Conservation (phyloP, 768 basidiomycete species). For the Mycena belliarum region DNA sequence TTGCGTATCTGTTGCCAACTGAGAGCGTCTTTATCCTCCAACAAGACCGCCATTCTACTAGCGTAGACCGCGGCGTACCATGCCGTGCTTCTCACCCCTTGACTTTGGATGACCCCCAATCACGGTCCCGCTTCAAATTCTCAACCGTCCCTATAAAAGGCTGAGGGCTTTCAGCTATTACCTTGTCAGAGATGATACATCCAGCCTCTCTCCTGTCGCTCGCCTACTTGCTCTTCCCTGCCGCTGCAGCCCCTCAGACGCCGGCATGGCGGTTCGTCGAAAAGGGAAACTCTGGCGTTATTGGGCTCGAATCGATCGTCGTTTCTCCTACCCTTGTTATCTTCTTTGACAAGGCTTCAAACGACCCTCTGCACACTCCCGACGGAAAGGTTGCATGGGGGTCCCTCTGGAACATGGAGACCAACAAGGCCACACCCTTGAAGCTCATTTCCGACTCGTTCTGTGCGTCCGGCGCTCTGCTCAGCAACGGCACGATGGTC, state of each 20-base stretch:
- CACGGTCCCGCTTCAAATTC: background rate
- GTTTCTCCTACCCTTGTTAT: conserved; percentile 25
- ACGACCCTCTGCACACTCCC: conserved; percentile 44
- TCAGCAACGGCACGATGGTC: conserved; percentile 61
- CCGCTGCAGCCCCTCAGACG: background rate
- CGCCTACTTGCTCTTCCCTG: conserved; percentile 10
- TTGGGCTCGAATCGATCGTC: conserved; percentile 23
- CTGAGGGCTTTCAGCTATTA: background rate
- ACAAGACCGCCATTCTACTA: too few species aligned
- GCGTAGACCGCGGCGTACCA: background rate
- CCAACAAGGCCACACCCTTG: conserved; percentile 51
- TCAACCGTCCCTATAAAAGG: background rate
- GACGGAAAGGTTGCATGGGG: conserved; percentile 54
- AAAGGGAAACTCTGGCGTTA: conserved; percentile 12
- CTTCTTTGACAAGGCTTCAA: conserved; percentile 58
- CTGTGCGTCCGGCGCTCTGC: conserved; percentile 51
- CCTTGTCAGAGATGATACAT: conserved; percentile 12
- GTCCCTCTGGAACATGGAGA: conserved; percentile 48
- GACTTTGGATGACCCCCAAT: background rate
- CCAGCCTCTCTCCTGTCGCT: conserved; percentile 7
- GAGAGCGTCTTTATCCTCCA: too few species aligned
- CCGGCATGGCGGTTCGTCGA: conserved; percentile 14
- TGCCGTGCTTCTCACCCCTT: conserved; percentile 1
- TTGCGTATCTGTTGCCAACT: too few species aligned
- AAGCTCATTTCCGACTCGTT: conserved; percentile 60